Evolutionary conservation across 2,329 filamentous ascomycete genomes (phyloP), one percentile per base, ranked within the genome.

Genomic region (Bipolaris sorokiniana): DNA sequence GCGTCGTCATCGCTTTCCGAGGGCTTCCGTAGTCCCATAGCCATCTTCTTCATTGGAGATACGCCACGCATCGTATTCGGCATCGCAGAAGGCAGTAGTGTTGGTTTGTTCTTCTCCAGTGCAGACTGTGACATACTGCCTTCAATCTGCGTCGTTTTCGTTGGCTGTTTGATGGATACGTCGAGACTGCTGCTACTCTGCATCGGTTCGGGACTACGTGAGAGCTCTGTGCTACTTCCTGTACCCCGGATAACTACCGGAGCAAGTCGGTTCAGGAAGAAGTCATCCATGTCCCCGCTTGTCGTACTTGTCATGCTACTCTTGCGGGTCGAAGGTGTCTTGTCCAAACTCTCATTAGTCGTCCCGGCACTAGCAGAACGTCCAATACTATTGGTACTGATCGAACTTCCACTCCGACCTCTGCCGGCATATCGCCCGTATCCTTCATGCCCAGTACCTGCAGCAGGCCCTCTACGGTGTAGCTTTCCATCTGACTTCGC

Each of bases 401-500:
- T 78, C 18, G 81, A 78, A 67, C 85, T 88, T 57, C 83, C 85
- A 67, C 87, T 91, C 51, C 89, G 84, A 28, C 88, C 84, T 56
- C 87, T 84, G 5, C 82, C 79, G 2, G 87, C 86, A 54, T 91
- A 81, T 54, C 84, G 84, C 0, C 89, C 89, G 68, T 94, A 93
- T 1, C 90, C 90, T 78, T 98, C 94, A 69, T 98, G 92, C 0
- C 94, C 94, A 36, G 94, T 98, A n/a, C 94, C 94, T 38, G 94
- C 94, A 15, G 85, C 86, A 20, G 94, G 94, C 0, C 94, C 93
- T 75, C 92, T 94, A 26, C 90, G 68, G 1, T 64, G 64, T 22
- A 80, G 59, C 7, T 80, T 71, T 61, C 83, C 87, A 7, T 88
- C 86, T 36, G 83, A 81, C 70, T 84, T 86, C n/a, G 87, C 83